Conservation (phyloP, 768 basidiomycete genomes). For the Hydnomerulius pinastri region DNA sequence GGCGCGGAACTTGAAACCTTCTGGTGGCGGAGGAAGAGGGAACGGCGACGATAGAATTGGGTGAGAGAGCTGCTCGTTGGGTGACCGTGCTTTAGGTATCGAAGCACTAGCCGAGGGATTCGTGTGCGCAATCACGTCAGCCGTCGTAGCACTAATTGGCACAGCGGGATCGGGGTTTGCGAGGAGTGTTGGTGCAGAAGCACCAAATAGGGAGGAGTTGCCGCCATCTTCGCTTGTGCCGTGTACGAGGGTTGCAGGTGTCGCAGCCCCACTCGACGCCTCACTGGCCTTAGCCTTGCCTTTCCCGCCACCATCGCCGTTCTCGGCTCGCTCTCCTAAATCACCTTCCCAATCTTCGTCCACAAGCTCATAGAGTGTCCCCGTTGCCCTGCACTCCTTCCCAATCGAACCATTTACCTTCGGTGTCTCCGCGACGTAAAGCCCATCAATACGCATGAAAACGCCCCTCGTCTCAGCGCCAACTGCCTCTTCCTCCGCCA, state of each 20-base stretch:
- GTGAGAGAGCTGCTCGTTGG: constrained; percentile 37
- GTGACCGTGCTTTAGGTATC: constrained; percentile 17
- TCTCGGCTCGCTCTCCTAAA: constrained; percentile 28
- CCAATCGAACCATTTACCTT: constrained; percentile 42
- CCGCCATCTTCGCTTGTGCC: constrained; percentile 5
- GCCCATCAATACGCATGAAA: constrained; percentile 68
- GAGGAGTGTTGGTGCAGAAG: constrained; percentile 26
- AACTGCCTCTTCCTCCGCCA: constrained; percentile 12
- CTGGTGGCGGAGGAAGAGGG: constrained; percentile 63
- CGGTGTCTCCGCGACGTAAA: constrained; percentile 62
- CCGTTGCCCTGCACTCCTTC: constrained; percentile 66
- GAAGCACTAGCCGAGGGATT: constrained; percentile 17
- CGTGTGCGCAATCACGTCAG: constrained; percentile 11
- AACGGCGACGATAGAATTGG: constrained; percentile 35
- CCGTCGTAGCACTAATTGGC: constrained; percentile 19
- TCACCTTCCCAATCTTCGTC: constrained; percentile 65
- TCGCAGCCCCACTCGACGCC: not conserved
- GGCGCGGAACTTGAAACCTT: constrained; percentile 68
- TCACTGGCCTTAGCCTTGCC: constrained; percentile 36
- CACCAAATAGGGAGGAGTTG: not conserved
- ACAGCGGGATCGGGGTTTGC: constrained; percentile 31
- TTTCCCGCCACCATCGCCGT: constrained; percentile 16
- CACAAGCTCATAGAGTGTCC: constrained; percentile 77
- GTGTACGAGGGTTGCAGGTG: constrained; percentile 8
- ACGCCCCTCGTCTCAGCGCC: constrained; percentile 50